Evolutionary conservation across 768 basidiomycete species (phyloP).

Genomic region (Boletus tylopilopsis): DNA sequence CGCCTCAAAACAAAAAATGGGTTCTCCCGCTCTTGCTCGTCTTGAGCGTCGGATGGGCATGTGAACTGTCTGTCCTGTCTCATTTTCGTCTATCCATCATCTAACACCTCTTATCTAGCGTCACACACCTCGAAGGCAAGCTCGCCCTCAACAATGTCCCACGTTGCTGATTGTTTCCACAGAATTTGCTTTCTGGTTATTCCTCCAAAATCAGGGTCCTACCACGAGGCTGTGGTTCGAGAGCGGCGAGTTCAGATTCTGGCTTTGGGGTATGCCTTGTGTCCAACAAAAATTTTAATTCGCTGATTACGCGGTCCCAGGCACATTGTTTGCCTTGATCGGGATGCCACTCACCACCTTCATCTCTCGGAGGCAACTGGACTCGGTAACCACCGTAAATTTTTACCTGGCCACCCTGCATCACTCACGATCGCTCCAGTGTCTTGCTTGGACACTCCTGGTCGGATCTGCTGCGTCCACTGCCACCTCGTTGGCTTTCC

Average conservation of each 20-base stretch:
- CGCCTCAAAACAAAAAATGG: slow-evolving; percentile 42
- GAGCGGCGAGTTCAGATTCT: slow-evolving; percentile 72
- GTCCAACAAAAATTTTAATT: slow-evolving; percentile 1
- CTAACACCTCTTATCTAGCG: slow-evolving; percentile 34
- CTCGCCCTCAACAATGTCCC: neutral
- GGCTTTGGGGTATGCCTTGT: slow-evolving; percentile 55
- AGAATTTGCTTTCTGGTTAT: slow-evolving; percentile 84
- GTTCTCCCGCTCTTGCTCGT: slow-evolving; percentile 68
- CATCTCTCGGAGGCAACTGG: slow-evolving; percentile 52
- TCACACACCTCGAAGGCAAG: slow-evolving; percentile 79
- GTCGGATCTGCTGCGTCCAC: slow-evolving; percentile 65
- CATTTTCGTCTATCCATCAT: neutral
- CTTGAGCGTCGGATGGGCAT: slow-evolving; percentile 69
- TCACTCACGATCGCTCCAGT: slow-evolving; percentile 38
- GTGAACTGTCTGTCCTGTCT: slow-evolving; percentile 56
- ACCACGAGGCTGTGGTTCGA: slow-evolving; percentile 71
- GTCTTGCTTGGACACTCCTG: slow-evolving; percentile 72
- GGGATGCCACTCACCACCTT: slow-evolving; percentile 73
- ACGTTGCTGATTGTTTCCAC: slow-evolving; percentile 7
- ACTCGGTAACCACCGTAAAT: slow-evolving; percentile 40
- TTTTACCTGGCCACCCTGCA: neutral
- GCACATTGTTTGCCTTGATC: slow-evolving; percentile 58
- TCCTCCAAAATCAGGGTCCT: slow-evolving; percentile 75
- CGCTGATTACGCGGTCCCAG: slow-evolving; percentile 33
- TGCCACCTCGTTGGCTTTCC: slow-evolving; percentile 62